Evolutionary conservation across 768 basidiomycete species (phyloP), one percentile per base, ranked within the genome.

Genomic region (Russula griseocarnosa): DNA sequence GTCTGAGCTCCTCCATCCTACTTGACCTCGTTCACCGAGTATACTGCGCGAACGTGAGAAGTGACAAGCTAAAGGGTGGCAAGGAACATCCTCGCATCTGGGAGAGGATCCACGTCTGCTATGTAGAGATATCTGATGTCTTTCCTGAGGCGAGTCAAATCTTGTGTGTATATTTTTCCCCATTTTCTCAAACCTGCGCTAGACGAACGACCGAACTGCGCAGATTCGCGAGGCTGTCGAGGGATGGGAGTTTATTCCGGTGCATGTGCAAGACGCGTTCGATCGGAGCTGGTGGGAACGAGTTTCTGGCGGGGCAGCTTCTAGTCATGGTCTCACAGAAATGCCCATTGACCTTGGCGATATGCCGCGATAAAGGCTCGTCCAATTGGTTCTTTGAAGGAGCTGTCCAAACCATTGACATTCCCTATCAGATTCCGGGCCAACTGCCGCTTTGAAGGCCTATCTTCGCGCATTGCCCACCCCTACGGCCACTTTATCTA

Each of bases 251-350:
- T 86, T 88, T 62, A 70, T 89, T 40, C 78, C 84, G 1, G 71
- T 92, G n/a, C n/a, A n/a, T 13, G 71, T 93, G 53, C 88, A 92
- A 73, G 81, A 90, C 72, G 88, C 88, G 1, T 93, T 93, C 70
- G 84, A 87, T 70, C 71, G 72, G 20, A 67, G 71, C 20, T 91
- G 89, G 89, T 91, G 88, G 88, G 68, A 76, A 52, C 73, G 67
- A 14, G 73, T 83, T 10, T 79, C 80, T 26, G 76, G 79, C 4
- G 63, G 67, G 32, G 65, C 70, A 6, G 62, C 57, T n/a, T 11
- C 57, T 40, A 24, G 38, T 57, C n/a, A n/a, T n/a, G n/a, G n/a
- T n/a, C n/a, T n/a, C n/a, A n/a, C n/a, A n/a, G n/a, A n/a, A n/a
- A n/a, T n/a, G n/a, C 76, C 76, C 14, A 69, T 86, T 14, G 79